Conservation (phyloP, 495 filamentous ascomycete species). For the Filosporella fistucella region DNA sequence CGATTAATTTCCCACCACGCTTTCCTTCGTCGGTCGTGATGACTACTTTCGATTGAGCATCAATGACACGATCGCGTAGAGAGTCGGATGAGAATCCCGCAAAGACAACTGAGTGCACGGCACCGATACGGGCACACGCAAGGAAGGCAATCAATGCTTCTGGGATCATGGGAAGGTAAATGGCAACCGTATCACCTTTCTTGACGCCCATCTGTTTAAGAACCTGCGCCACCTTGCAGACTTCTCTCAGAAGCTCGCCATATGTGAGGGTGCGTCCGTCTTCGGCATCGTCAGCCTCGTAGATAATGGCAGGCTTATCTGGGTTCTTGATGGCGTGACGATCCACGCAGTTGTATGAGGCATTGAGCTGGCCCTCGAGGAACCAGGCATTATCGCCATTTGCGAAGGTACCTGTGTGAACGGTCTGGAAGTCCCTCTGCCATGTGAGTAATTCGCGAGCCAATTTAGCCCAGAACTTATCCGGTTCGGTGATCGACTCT, state of each 20-base stretch:
- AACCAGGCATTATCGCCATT: constrained; percentile 94
- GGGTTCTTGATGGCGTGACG: constrained; percentile 92
- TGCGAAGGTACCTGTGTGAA: constrained; percentile 68
- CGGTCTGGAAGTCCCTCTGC: constrained; percentile 89
- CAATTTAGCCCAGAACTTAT: constrained; percentile 84
- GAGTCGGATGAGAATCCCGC: constrained; percentile 98
- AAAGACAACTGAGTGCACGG: constrained; percentile 97
- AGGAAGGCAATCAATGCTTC: constrained; percentile 91
- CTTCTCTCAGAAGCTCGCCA: constrained; percentile 87
- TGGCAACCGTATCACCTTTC: constrained; percentile 95
- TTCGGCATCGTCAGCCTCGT: constrained; percentile 89
- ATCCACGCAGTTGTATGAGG: constrained; percentile 96
- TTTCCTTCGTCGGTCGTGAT: constrained; percentile 98
- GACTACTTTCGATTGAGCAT: constrained; percentile 84
- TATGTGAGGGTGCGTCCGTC: constrained; percentile 91
- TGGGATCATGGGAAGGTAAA: constrained; percentile 99
- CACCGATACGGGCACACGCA: constrained; percentile 87
- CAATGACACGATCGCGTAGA: constrained; percentile 89
- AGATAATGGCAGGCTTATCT: constrained; percentile 91
- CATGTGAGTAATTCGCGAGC: constrained; percentile 90
- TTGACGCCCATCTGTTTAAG: constrained; percentile 92
- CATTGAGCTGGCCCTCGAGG: constrained; percentile 86
- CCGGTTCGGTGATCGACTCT: constrained; percentile 86
- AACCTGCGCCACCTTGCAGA: constrained; percentile 78
- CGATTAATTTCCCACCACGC: constrained; percentile 95